These are phyloP conservation scores for Neurospora sp. DNA, from an alignment of 495 filamentous ascomycete species.

Conservation along the genomic window DNA sequence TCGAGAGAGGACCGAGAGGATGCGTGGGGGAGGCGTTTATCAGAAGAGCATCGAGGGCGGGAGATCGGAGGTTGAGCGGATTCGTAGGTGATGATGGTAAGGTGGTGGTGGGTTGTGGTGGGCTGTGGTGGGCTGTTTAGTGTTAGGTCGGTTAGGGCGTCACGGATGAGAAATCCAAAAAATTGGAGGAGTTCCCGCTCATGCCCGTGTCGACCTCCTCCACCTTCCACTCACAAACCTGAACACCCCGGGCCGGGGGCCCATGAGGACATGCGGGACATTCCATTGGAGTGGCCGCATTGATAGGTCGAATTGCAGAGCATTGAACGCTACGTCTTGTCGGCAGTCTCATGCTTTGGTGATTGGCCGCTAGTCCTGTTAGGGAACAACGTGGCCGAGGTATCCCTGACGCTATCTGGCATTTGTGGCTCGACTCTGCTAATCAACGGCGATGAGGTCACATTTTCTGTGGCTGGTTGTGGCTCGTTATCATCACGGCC, in stretches of 20 bases:
- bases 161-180: conserved; percentile 1
- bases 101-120: not conserved
- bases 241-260: not conserved
- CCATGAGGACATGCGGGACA: not conserved
- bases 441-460: not conserved
- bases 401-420: not conserved
- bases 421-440: not conserved
- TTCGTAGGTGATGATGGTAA: not conserved
- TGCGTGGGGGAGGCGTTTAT: not conserved
- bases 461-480: not conserved
- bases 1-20: not conserved
- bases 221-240: not conserved
- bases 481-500: not conserved
- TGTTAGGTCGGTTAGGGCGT: not conserved
- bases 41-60: not conserved
- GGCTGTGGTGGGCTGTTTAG: not conserved
- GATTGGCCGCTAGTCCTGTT: not conserved
- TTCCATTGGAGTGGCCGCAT: not conserved
- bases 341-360: not conserved
- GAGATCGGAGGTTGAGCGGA: not conserved
- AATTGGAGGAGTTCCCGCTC: not conserved
- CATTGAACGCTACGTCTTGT: not conserved
- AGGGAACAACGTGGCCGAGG: not conserved
- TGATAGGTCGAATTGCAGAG: not conserved
- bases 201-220: not conserved